These are phyloP conservation scores for Artemisia argyi DNA, from an alignment of 129 eudicot genomes.

Conservation along the genomic window DNA sequence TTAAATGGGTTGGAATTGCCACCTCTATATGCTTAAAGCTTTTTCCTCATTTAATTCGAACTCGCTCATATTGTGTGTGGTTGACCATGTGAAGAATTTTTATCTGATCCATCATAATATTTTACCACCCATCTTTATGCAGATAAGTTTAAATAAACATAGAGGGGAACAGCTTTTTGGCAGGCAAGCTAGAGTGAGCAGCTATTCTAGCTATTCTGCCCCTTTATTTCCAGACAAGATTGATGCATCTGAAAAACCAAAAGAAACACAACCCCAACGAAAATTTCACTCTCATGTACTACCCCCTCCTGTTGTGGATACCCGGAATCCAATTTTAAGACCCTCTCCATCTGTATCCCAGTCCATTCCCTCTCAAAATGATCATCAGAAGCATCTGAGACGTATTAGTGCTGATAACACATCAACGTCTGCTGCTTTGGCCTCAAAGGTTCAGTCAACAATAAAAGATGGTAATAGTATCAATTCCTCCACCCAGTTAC, in stretches of 20 bases:
- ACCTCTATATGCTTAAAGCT: not conserved
- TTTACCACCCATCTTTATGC: constrained; percentile 27
- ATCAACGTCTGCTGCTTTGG: constrained; percentile 24
- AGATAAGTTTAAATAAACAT: constrained; percentile 42
- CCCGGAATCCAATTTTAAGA: constrained; percentile 50
- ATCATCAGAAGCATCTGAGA: constrained; percentile 9
- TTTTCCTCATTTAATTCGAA: not conserved
- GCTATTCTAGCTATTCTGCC: constrained; percentile 76
- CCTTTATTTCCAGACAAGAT: constrained; percentile 71
- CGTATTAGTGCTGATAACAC: constrained; percentile 31
- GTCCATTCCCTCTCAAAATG: constrained; percentile 44
- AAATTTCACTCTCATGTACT: constrained; percentile 65
- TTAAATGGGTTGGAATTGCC: not conserved
- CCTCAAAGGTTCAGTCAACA: constrained; percentile 33
- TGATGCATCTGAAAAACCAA: constrained; percentile 57
- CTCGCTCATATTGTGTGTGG: no score
- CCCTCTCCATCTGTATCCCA: constrained; percentile 36
- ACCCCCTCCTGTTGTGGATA: constrained; percentile 72
- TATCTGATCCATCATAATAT: not conserved
- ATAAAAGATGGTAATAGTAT: constrained; percentile 28
- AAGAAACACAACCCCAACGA: constrained; percentile 49
- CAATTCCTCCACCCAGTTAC: constrained; percentile 54
- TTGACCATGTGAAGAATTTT: no score
- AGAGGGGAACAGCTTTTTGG: constrained; percentile 44
- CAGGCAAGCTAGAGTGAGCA: constrained; percentile 53